Conservation (phyloP, 163 green algal genomes). For the Chloroidium sp. region DNA sequence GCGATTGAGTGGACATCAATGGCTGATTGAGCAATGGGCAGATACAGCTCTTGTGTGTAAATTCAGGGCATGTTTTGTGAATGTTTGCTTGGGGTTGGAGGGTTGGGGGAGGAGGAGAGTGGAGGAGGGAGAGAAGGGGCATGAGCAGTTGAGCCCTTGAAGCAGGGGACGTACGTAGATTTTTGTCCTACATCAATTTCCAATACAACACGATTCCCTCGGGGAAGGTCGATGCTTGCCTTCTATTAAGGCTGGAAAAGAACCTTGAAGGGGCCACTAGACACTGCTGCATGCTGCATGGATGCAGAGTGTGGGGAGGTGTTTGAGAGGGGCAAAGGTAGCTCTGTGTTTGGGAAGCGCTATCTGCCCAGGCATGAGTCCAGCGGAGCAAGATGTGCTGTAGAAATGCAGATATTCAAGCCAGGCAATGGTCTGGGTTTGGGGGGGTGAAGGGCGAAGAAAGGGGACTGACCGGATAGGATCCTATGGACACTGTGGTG, state of each 20-base stretch:
- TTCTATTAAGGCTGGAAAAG: too few species aligned
- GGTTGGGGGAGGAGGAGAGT: background rate
- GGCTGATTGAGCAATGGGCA: background rate
- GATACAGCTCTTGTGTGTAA: too few species aligned
- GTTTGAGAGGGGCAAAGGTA: background rate
- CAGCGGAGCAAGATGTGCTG: background rate
- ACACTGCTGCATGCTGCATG: too few species aligned
- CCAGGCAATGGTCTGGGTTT: background rate
- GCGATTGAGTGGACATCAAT: background rate
- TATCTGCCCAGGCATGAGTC: background rate
- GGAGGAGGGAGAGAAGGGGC: background rate
- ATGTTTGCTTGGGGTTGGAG: background rate
- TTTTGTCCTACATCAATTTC: too few species aligned
- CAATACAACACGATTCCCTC: too few species aligned
- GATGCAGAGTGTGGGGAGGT: too few species aligned
- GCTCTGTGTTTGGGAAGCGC: background rate
- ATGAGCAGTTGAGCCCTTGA: background rate
- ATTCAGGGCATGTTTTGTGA: background rate
- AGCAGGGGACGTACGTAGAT: too few species aligned
- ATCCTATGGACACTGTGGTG: slow-evolving; percentile 50
- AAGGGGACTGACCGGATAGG: slow-evolving; percentile 49
- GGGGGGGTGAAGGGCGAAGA: background rate
- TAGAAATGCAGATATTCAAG: background rate
- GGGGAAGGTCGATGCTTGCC: too few species aligned
- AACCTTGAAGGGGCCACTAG: too few species aligned